Conservation (phyloP, 768 basidiomycete species). For the Naganishia friedmannii region DNA sequence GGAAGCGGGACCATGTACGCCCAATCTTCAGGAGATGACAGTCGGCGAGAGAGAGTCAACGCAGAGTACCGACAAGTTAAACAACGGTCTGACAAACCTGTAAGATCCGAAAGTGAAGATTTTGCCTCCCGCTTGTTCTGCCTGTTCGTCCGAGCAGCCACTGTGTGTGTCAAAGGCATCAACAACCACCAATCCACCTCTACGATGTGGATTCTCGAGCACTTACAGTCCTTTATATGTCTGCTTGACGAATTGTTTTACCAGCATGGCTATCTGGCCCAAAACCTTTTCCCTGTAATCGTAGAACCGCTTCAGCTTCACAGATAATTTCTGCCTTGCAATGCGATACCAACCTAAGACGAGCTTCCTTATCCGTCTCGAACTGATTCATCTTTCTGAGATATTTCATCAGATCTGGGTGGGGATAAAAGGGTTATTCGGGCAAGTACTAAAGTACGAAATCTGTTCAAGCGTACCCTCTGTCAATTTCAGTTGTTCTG, state of each 20-base stretch:
- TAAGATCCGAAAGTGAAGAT: conserved; percentile 99
- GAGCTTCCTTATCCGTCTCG: conserved; percentile 81
- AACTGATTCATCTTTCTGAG: conserved; percentile 69
- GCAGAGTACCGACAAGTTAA: not conserved
- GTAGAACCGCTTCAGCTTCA: not conserved
- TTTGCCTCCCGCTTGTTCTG: conserved; percentile 88
- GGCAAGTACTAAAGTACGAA: not conserved
- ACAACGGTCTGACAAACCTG: conserved; percentile 50
- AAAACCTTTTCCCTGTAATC: conserved; percentile 79
- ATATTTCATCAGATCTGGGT: conserved; percentile 20
- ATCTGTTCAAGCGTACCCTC: conserved; percentile 3
- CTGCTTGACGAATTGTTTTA: conserved; percentile 86
- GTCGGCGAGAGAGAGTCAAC: not conserved
- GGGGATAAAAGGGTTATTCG: too few species aligned
- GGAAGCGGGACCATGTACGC: conserved; percentile 89
- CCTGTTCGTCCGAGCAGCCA: conserved; percentile 83
- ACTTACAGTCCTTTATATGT: conserved; percentile 64
- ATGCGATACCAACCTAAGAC: conserved; percentile 67
- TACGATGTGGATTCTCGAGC: not conserved
- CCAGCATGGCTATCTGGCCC: conserved; percentile 79
- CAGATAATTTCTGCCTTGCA: conserved; percentile 3
- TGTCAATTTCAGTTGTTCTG: conserved; percentile 19
- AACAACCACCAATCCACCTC: not conserved
- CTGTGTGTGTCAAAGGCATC: not conserved
- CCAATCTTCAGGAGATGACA: conserved; percentile 58